Conservation (phyloP, 768 basidiomycete genomes). For the Boletus reticulatus region DNA sequence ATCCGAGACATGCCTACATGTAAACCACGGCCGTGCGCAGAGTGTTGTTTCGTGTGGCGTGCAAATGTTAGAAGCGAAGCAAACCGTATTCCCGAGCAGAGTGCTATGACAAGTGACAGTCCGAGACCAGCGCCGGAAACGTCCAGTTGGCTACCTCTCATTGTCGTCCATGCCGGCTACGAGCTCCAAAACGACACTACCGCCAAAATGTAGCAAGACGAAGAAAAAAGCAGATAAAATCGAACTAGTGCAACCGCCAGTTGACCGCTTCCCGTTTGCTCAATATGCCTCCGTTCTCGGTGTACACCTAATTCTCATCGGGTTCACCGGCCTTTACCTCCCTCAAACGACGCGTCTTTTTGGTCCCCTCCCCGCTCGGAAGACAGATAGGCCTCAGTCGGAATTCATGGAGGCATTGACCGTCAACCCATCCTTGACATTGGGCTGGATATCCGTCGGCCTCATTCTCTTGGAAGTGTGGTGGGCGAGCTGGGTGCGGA, state of each 20-base stretch:
- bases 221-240: not conserved
- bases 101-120: no score
- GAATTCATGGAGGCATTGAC: slow-evolving; percentile 70
- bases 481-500: slow-evolving; percentile 70
- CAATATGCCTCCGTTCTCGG: slow-evolving; percentile 66
- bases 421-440: slow-evolving; percentile 51
- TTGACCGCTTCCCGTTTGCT: slow-evolving; percentile 46
- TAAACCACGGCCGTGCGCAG: no score
- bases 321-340: slow-evolving; percentile 66
- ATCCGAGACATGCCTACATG: no score
- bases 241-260: not conserved
- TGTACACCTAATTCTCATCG: slow-evolving; percentile 63
- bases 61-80: no score
- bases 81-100: no score
- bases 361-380: slow-evolving; percentile 31
- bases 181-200: not conserved
- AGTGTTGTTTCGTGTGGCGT: no score
- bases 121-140: no score
- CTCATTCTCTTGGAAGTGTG: slow-evolving; percentile 55
- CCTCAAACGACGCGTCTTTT: slow-evolving; percentile 56
- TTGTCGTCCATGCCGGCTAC: not conserved
- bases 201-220: not conserved
- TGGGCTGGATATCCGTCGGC: slow-evolving; percentile 57
- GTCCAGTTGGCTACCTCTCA: no score
- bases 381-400: slow-evolving; percentile 64